Evolutionary conservation across 1,284 basidiomycete genomes (phyloP), one percentile per base, ranked within the genome.

Genomic region (Grifola frondosa): DNA sequence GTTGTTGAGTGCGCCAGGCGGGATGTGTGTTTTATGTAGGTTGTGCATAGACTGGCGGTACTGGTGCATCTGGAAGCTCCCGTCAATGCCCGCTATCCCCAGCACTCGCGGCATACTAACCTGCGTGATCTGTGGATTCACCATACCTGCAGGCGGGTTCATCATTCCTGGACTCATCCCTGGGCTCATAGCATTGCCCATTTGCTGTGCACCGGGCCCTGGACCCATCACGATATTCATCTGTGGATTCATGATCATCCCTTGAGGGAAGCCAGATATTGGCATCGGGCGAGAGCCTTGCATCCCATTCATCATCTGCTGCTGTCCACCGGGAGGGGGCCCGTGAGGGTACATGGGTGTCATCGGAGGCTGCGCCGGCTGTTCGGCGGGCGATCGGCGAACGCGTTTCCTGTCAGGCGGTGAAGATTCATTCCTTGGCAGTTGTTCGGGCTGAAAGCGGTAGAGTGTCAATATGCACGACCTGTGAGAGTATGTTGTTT

Each of bases 381-480:
- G 54, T 16, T 39, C 51, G n/a, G 62, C 42, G 10, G 80, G 81
- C 21, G 82, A 80, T 37, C 71, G 73, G 31, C 81, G 77, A 23
- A 60, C 38, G 28, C 82, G 79, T 61, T 88, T 88, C 43, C 73
- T 68, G 3, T 77, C 77, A 0, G 80, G 81, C 2, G 84, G 82
- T 0, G 85, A 85, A 3, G 73, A 74, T 6, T 83, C 80, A 26
- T 62, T 80, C 41, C 70, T 72, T 22, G 71, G 71, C 33, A 77
- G 50, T 32, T 69, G 69, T 37, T 80, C 77, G 47, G 78, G 74
- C 74, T 80, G 52, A 37, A 52, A 41, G 26, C 20, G 15, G 21
- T 42, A n/a, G 30, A 46, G 38, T 21, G 32, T 47, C 44, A 39
- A 28, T 46, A 22, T 44, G 50, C 30, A 33, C 17, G 28, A 17